Base-by-base conservation (phyloP, 257 asterid genomes). In the Solanum chaucha region DNA sequence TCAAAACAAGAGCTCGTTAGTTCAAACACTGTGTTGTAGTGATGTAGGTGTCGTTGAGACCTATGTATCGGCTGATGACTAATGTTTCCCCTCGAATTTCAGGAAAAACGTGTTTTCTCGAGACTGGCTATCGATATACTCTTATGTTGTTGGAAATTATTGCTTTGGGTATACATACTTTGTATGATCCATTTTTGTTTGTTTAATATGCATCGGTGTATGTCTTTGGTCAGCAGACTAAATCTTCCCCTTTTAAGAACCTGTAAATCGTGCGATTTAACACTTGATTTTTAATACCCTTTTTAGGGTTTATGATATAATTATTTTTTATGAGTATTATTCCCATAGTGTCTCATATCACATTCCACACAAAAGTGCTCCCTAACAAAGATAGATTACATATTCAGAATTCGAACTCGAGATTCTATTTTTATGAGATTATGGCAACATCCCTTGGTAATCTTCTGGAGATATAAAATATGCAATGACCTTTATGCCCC, bases 1-100 rank as follows among this genome's bases (percentile, higher is more conserved):
- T 95, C 86, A 95, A 89, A 92, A 88, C 97, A 17, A 92, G 94
- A 90, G 89, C 91, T 78, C 93, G 98, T 82, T 95, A 87, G 89
- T 46, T 46, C 68, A 48, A n/a, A n/a, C 65, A 26, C 2, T 26
- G 15, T 22, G 10, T 20, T 36, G 51, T 35, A 35, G 7, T 14
- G 34, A 38, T 22, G 36, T 24, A 13, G 61, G 36, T 24, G 1
- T 40, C 3, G 1, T 58, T 77, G 84, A 77, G 36, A 77, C 26
- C 5, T 26, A 17, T 46, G 40, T 36, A 17, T 77, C 10, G 38
- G 59, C 61, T 41, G 64, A 48, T 28, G 85, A 48, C 0, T 28
- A 36, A 28, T 15, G n/a, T 4, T 28, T 44, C 26, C 65, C 67
- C 14, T 48, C 85, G 17, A 80, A 48, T 48, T 5, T 80, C 40